Conservation (phyloP, 139 green algal species). For the Eudorina sp. region DNA sequence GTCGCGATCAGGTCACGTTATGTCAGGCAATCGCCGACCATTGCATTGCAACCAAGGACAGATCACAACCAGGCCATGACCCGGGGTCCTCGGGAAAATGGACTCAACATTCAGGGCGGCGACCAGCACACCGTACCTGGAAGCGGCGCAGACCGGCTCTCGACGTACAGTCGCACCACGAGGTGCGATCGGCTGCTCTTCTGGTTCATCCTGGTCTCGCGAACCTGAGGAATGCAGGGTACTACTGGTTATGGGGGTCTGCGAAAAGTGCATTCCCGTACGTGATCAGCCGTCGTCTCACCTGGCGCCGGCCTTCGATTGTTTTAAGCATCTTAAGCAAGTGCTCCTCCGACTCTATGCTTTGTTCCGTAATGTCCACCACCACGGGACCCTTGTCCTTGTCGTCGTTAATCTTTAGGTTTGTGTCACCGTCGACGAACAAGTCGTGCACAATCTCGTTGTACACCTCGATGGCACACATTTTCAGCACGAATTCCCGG, state of each 20-base stretch:
- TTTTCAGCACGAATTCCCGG: conserved; percentile 63
- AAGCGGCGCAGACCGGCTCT: conserved; percentile 59
- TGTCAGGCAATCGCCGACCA: too few species aligned
- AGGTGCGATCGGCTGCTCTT: conserved; percentile 88
- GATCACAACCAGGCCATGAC: too few species aligned
- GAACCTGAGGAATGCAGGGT: conserved; percentile 62
- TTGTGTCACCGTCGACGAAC: conserved; percentile 54
- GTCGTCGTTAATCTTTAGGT: conserved; percentile 67
- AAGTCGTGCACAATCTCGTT: conserved; percentile 77
- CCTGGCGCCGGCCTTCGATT: conserved; percentile 65
- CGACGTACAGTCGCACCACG: conserved; percentile 79
- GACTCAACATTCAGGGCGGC: too few species aligned
- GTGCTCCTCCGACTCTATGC: conserved; percentile 61
- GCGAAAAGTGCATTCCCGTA: too few species aligned
- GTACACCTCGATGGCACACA: conserved; percentile 80
- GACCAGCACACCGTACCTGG: too few species aligned
- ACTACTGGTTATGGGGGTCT: too few species aligned
- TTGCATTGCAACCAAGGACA: too few species aligned
- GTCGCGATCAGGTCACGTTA: too few species aligned
- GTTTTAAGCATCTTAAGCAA: conserved; percentile 63
- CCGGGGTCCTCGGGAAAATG: too few species aligned
- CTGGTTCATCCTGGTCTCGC: conserved; percentile 97
- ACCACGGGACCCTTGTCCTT: conserved; percentile 60
- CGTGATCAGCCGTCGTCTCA: too few species aligned
- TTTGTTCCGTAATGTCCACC: conserved; percentile 66